These are phyloP conservation scores for Yamadazyma dushanensis DNA, from an alignment of 1,139 yeast species.

Conservation along the genomic window DNA sequence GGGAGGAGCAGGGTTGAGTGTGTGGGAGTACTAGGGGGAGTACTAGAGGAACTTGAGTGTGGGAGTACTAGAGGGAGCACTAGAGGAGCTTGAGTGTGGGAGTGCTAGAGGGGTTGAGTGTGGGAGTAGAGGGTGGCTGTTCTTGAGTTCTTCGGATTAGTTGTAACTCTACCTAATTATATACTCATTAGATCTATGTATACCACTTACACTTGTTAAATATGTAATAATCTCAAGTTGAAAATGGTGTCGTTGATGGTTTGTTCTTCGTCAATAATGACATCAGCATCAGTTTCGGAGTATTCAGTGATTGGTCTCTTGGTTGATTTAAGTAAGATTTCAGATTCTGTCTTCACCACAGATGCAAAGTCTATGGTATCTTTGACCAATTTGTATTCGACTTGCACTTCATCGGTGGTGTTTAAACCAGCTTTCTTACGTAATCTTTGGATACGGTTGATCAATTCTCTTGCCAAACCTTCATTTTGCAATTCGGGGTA, in stretches of 20 bases:
- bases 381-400: slow-evolving; percentile 70
- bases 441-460: slow-evolving; percentile 95
- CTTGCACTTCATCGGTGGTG: slow-evolving; percentile 92
- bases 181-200: background rate
- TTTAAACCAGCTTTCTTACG: slow-evolving; percentile 95
- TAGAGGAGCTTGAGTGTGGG: no score
- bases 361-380: slow-evolving; percentile 70
- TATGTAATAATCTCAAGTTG: slow-evolving; percentile 72
- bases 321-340: slow-evolving; percentile 73
- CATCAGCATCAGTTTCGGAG: slow-evolving; percentile 38
- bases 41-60: slow-evolving; percentile 2
- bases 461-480: slow-evolving; percentile 93
- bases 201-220: slow-evolving; percentile 26
- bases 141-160: no score
- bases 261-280: slow-evolving; percentile 89
- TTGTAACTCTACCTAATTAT: slow-evolving; percentile 9
- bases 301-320: slow-evolving; percentile 56
- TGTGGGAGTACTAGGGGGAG: slow-evolving; percentile 45
- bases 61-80: no score
- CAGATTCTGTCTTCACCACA: slow-evolving; percentile 65
- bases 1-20: slow-evolving; percentile 74
- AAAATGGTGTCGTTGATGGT: slow-evolving; percentile 82
- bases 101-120: no score
- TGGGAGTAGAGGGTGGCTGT: no score
- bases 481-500: slow-evolving; percentile 89